These are phyloP conservation scores for Coffea canephora DNA, from an alignment of 257 asterid species.

Conservation along the genomic window DNA sequence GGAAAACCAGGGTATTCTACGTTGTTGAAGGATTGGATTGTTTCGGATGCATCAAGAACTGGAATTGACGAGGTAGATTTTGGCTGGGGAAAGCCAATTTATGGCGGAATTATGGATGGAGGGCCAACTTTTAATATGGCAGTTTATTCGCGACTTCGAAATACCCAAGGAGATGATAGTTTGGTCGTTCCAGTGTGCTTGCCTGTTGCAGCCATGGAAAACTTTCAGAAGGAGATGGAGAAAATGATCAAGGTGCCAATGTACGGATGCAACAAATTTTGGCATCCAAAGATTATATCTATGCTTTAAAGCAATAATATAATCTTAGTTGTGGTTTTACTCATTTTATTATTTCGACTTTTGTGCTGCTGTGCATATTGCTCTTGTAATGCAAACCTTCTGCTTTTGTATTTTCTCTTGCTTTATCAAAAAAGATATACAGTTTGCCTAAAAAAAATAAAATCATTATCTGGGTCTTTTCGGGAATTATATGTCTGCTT, in stretches of 20 bases:
- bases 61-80: constrained; percentile 8
- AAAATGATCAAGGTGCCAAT: not conserved
- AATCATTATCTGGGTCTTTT: too few species aligned
- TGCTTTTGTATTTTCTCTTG: too few species aligned
- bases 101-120: constrained; percentile 16
- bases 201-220: constrained; percentile 8
- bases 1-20: too few species aligned
- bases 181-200: constrained; percentile 16
- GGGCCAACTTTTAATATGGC: not conserved
- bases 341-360: too few species aligned
- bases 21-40: not conserved
- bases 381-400: too few species aligned
- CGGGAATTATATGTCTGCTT: too few species aligned
- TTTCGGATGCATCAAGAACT: constrained; percentile 9
- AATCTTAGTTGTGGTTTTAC: too few species aligned
- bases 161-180: not conserved
- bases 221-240: not conserved
- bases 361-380: too few species aligned
- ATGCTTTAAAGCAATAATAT: not conserved
- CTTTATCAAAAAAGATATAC: too few species aligned
- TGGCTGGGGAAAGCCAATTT: constrained; percentile 14
- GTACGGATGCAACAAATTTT: not conserved
- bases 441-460: too few species aligned
- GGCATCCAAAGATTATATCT: not conserved
- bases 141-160: too few species aligned